Evolutionary conservation across 2,329 filamentous ascomycete species (phyloP), one percentile per base, ranked within the genome.

Genomic region (Phaeosphaeriaceae sp.): DNA sequence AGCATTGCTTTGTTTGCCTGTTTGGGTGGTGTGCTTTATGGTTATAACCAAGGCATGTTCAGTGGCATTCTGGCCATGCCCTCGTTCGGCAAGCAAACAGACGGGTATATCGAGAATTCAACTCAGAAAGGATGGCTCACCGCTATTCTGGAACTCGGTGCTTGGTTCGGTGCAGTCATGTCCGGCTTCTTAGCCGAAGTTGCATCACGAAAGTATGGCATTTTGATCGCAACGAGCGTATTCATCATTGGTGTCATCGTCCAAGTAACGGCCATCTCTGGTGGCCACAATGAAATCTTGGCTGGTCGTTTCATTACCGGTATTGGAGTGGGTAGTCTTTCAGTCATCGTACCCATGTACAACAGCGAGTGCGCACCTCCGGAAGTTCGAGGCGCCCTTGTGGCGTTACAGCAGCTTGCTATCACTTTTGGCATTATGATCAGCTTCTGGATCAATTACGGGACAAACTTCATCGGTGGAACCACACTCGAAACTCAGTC

Each of bases 11-110:
- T 80, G 44, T 84, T 84, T 50, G 77, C 78, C 5, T 80, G 76
- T 51, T 67, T 83, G 26, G 79, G 79, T 60, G 80, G 80, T 43
- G 66, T 82, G 16, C 74, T 82, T 21, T 85, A 89, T 67, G 87
- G 88, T 16, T 91, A 90, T 74, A 90, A 91, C 65, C 86, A 90
- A 49, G 88, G 88, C 59, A 87, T 90, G 73, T 89, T 90, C 73
- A 84, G 83, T n/a, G 87, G 88, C 18, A 83, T 92, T 17, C 61
- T 84, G 46, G 77, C 76, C 17, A 81, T 81, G 78, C 63, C 67
- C 4, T 73, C 75, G 1, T 81, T 81, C 53, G 72, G 73, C 33
- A 52, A 67, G 36, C 71, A 79, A 33, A 80, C 80, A 71, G 73
- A 75, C 42, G 52, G 63, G 29, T 73, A 72, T 58, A 69, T 67